Base-by-base conservation (phyloP, 148 eudicot genomes). In the Heliosperma pusillum region DNA sequence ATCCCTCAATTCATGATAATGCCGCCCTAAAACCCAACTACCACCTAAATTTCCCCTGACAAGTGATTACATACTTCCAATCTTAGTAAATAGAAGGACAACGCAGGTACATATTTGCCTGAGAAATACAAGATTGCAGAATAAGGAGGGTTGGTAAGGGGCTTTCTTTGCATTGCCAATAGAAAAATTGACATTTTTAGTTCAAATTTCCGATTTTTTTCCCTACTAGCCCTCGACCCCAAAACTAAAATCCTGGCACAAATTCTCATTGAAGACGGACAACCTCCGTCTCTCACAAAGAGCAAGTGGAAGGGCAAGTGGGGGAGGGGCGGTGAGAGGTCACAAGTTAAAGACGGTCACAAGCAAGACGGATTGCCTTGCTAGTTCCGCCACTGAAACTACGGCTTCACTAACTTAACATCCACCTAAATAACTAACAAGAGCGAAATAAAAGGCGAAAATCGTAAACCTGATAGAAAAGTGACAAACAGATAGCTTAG, bases 401-500 rank as follows among this genome's bases (percentile, higher is more conserved):
- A 50, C 4, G 55, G 55, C 7, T 25, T 61, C 7, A 30, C 29
- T 61, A 61, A 20, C 2, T 9, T 25, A n/a, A 22, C 15, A 22
- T 61, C 24, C 11, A 25, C 65, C 8, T 22, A 22, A 19, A 70
- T 20, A 10, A 57, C 12, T 22, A 21, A n/a, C n/a, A 55, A 64
- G 29, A 21, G n/a, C 25, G 7, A 3, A 4, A 11, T 42, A 30
- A 40, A 40, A 25, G 21, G 59, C 19, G 20, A 45, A 27, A 30
- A 47, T 11, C 42, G 60, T 71, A 30, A 66, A 91, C 98, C 98
- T 88, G 59, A 93, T 91, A 6, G 98, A 89, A 74, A 89, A 93
- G 79, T 91, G 93, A 82, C 97, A 93, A 68, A 93, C 89, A 55
- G 92, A 86, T 33, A 93, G 88, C 81, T 78, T 90, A 1, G 96